Evolutionary conservation across 2,329 filamentous ascomycete species (phyloP), one percentile per base, ranked within the genome.

Genomic region (Boeremia exigua): DNA sequence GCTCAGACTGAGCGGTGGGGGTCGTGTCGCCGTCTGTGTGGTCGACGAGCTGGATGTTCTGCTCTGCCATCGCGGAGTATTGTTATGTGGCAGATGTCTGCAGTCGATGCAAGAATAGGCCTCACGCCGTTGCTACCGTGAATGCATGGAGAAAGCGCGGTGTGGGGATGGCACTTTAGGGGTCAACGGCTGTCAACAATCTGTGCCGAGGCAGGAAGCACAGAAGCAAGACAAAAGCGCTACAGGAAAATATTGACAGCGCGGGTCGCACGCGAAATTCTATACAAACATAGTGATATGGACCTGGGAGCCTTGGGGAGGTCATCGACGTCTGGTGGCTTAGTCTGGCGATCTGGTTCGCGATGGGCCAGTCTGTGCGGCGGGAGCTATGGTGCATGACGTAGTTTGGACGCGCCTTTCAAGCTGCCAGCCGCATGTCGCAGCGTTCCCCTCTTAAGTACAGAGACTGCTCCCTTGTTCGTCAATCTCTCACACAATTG

Each of bases 1-100:
- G 60, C 51, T 66, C 60, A 15, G 66, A 34, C 43, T 58, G 59
- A 15, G 54, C 55, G 9, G 66, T 65, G 11, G 68, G 65, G 19
- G 63, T 66, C 23, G 62, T 77, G 54, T 75, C 73, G 63, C 73
- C 72, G 36, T 74, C 72, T 30, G 79, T 77, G 44, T 77, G 77
- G 72, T 91, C 88, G 62, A 90, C 80, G 33, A 93, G 84, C 62
- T 72, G 77, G 69, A 93, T 92, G 17, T 88, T 86, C 74, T 91
- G 89, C 68, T 88, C 72, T 23, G 69, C 62, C 66, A 73, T 72
- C 39, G 44, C 46, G 36, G n/a, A 34, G 51, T 33, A 17, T 29
- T 23, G 36, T 29, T 14, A 19, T 19, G 23, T 25, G 42, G n/a
- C 42, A 45, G 11, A 36, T 11, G 29, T 17, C 37, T n/a, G 29